phyloP scores from a whole-genome alignment of 2,329 filamentous ascomycete species.

The Emericellopsis atlantica region DNA sequence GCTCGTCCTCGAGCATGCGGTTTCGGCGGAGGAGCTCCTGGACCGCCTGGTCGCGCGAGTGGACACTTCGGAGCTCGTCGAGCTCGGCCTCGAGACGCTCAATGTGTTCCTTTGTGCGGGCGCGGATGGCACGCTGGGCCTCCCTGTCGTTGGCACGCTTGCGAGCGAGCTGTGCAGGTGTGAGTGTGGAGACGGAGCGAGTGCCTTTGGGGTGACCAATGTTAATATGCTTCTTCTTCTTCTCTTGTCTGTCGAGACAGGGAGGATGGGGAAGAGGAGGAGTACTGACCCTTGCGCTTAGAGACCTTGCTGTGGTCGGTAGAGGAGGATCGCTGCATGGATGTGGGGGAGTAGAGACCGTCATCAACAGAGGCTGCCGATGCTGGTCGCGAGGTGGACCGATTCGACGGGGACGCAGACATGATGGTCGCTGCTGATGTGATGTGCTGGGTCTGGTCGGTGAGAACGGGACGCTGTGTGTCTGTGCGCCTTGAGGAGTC shows the following conservation, averaged over 20 bases:
- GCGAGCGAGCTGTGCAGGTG: constrained; percentile 75
- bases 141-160: constrained; percentile 89
- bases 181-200: constrained; percentile 76
- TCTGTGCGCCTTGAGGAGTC: not conserved
- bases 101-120: constrained; percentile 78
- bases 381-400: constrained; percentile 4
- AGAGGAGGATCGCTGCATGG: constrained; percentile 28
- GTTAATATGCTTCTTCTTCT: not conserved
- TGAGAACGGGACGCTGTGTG: not conserved
- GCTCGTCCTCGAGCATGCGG: constrained; percentile 39
- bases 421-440: not conserved
- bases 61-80: constrained; percentile 48
- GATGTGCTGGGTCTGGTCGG: not conserved
- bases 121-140: constrained; percentile 76
- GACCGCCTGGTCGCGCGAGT: constrained; percentile 35
- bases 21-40: constrained; percentile 39
- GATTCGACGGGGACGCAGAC: constrained; percentile 4
- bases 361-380: constrained; percentile 6
- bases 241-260: not conserved
- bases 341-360: not conserved
- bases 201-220: constrained; percentile 27
- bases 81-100: constrained; percentile 66
- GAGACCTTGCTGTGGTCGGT: constrained; percentile 27
- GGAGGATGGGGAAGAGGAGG: not conserved
- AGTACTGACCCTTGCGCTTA: constrained; percentile 31